Conservation (phyloP, 352 stramenopile species). For the Pythium grandisporangium region DNA sequence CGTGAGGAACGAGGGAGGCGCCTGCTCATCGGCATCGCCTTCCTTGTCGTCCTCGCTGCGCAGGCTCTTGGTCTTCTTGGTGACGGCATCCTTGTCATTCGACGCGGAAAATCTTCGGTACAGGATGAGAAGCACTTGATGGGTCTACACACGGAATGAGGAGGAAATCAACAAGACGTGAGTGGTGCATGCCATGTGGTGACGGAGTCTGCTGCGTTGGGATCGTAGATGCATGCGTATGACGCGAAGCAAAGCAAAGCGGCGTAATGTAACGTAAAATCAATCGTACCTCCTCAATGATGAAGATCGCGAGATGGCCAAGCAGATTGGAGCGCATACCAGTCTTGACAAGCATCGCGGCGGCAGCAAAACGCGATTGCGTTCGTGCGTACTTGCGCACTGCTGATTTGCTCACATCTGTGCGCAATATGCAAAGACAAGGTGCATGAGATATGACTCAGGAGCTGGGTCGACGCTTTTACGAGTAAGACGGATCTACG, state of each 20-base stretch:
- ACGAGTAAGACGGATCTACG: too few species aligned
- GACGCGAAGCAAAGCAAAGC: too few species aligned
- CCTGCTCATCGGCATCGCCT: slow-evolving; percentile 6
- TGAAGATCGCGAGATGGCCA: slow-evolving; percentile 70
- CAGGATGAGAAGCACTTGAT: slow-evolving; percentile 61
- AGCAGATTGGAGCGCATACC: slow-evolving; percentile 69
- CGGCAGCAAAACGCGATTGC: slow-evolving; percentile 39
- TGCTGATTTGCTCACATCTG: slow-evolving; percentile 70
- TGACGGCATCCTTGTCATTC: slow-evolving; percentile 8
- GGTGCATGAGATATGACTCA: too few species aligned
- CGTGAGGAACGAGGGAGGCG: slow-evolving; percentile 25
- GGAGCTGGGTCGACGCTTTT: too few species aligned
- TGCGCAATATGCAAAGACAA: too few species aligned
- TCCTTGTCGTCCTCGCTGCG: slow-evolving; percentile 20
- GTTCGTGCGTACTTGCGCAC: slow-evolving; percentile 68
- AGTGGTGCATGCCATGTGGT: too few species aligned
- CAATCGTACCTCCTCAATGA: slow-evolving; percentile 62
- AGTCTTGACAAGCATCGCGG: slow-evolving; percentile 64
- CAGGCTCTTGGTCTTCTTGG: slow-evolving; percentile 9
- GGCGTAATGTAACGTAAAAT: too few species aligned
- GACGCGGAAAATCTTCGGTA: slow-evolving; percentile 48
- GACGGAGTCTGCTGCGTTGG: too few species aligned
- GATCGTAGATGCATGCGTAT: too few species aligned
- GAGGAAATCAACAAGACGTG: slow-evolving; percentile 1
- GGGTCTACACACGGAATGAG: slow-evolving; percentile 22